Conservation (phyloP, 306 rosid genomes). For the Prunus campanulata region DNA sequence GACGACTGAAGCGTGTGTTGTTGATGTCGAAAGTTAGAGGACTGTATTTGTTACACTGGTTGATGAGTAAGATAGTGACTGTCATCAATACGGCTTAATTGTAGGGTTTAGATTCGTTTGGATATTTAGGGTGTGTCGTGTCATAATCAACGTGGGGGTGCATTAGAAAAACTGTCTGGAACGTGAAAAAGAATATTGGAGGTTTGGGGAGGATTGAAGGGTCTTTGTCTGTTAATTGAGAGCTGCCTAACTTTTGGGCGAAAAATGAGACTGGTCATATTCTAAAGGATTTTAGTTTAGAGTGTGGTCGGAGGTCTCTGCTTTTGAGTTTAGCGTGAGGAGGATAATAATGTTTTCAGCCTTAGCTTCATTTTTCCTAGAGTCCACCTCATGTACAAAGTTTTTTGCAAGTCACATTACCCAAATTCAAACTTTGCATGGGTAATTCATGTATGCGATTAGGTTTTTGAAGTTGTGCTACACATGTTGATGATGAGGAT, state of each 20-base stretch:
- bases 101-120: not conserved
- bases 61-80: slow-evolving; percentile 5
- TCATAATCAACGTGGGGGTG: slow-evolving; percentile 4
- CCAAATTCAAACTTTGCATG: not conserved
- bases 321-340: too few relatives aligned
- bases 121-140: not conserved
- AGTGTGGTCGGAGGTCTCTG: not conserved
- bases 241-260: slow-evolving; percentile 37
- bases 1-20: not conserved
- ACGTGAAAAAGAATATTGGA: not conserved
- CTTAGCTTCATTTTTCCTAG: not conserved
- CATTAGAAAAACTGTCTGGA: slow-evolving; percentile 1
- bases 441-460: not conserved
- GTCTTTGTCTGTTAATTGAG: slow-evolving; percentile 30
- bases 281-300: not conserved
- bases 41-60: not conserved
- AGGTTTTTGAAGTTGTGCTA: too few relatives aligned
- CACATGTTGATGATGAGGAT: too few relatives aligned
- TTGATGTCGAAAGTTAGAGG: too few relatives aligned
- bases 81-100: not conserved
- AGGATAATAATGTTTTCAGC: too few relatives aligned
- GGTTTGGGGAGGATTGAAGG: slow-evolving; percentile 18
- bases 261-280: slow-evolving; percentile 27
- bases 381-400: too few relatives aligned
- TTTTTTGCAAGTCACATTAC: not conserved